Base-by-base conservation (phyloP, 2,329 filamentous ascomycete species). In the Paradendryphiella salina region DNA sequence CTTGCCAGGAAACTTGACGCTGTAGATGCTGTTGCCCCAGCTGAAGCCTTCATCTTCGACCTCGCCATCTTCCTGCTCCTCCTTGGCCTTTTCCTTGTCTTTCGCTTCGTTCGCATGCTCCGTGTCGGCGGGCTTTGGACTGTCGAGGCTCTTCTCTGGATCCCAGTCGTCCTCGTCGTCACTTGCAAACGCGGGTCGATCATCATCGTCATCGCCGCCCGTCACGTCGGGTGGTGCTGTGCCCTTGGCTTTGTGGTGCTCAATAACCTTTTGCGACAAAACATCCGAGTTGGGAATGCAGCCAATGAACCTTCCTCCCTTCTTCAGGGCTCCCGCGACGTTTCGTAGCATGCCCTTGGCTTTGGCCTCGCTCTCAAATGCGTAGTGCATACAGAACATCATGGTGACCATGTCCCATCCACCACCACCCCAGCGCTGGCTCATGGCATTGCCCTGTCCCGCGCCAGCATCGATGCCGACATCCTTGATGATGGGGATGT, bases 321-420 rank as follows among this genome's bases (percentile, higher is more conserved):
- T 96, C 73, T 93, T 96, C 65, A 99, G 75, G 2, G 89, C 84
- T 1, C 91, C 89, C 0, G 94, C 87, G 3, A 99, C 93, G 67
- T 99, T 99, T 65, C 86, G 84, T 48, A 99, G 81, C 94, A 99
- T 97, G 56, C 85, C 89, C 36, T 90, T 85, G 2, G 93, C 90
- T 73, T 96, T 95, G 39, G 85, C 83, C 73, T 99, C 93, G 44
- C 81, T 90, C 77, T 97, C 94, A 63, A 97, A 99, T 5, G 94
- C 92, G 72, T 99, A 99, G 76, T 99, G 94, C 85, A 99, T 94
- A 66, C 91, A 95, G 74, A 99, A 99, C 94, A 99, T 99, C 84
- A 96, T 96, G 69, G 88, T 91, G 57, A 99, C 93, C 34, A 97
- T 89, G 70, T 99, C 94, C 64, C 97, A 99, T 3, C 78, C 78